Evolutionary conservation across 176 grass and related monocot species (phyloP), one percentile per base, ranked within the genome.

Genomic region (Lolium rigidum): DNA sequence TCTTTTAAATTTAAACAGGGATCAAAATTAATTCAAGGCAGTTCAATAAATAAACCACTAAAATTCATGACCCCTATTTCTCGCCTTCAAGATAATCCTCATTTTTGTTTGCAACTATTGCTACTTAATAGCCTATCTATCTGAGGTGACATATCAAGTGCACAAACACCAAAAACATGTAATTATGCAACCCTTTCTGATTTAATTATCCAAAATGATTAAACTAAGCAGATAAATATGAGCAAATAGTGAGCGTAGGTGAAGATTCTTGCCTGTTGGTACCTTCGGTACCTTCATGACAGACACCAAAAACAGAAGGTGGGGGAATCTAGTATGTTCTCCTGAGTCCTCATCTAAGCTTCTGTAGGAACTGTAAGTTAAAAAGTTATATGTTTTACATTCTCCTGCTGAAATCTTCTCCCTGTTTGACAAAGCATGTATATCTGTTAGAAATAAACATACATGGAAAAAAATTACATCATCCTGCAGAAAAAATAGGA

Each of bases 381-480:
- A 49, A 58, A 69, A 71, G n/a, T 4, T 3, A 49, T 57, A 63
- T 12, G 9, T 46, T 85, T 46, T 76, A 81, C 59, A 17, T 67
- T 61, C 20, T 54, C 60, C 10, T 38, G 54, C 46, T 65, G 73
- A 21, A 83, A 47, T 78, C 47, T 78, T 70, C n/a, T 79, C 31
- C 63, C 84, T 86, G 75, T 86, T n/a, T 86, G 69, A 79, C 16
- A 74, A 56, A 78, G 21, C 57, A 82, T 78, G 11, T 56, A 82
- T 47, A 38, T 86, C 24, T 35, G 74, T 87, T 79, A 83, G 21
- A 54, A 28, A 35, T 51, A 82, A 72, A 79, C 52, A 73, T 55
- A 44, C 3, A 68, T 8, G 26, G 14, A 25, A 76, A 17, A 43
- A 82, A 24, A 63, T 20, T 71, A 52, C 20, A 72, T 62, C 43